These are phyloP conservation scores for Cucumis sativus DNA, from an alignment of 306 rosid species.

Conservation along the genomic window Cucumber_9930_V3 NC_026661.2:3552001-3552500, in stretches of 20 bases:
- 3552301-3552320: slow-evolving; percentile 32
- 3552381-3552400: no score
- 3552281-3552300: slow-evolving; percentile 29
- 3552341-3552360: background rate
- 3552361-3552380: no score
- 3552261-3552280: slow-evolving; percentile 22
- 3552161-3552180: slow-evolving; percentile 19
- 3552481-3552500: no score
- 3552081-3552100: slow-evolving; percentile 27
- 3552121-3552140: background rate
- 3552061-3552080: slow-evolving; percentile 37
- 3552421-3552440: no score
- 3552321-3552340: slow-evolving; percentile 48
- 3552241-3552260: slow-evolving; percentile 19
- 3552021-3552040: slow-evolving; percentile 53
- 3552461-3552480: no score
- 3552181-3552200: slow-evolving; percentile 28
- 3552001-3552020: slow-evolving; percentile 59
- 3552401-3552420: no score
- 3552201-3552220: slow-evolving; percentile 34
- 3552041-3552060: slow-evolving; percentile 38
- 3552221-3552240: slow-evolving; percentile 38
- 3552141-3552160: slow-evolving; percentile 13
- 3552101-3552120: background rate
- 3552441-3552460: no score